Percentiles rank a stretch among this genome's conserved stretches.
Conservation (phyloP, 2,329 filamentous ascomycete species). For the Dothistroma pini region DNA sequence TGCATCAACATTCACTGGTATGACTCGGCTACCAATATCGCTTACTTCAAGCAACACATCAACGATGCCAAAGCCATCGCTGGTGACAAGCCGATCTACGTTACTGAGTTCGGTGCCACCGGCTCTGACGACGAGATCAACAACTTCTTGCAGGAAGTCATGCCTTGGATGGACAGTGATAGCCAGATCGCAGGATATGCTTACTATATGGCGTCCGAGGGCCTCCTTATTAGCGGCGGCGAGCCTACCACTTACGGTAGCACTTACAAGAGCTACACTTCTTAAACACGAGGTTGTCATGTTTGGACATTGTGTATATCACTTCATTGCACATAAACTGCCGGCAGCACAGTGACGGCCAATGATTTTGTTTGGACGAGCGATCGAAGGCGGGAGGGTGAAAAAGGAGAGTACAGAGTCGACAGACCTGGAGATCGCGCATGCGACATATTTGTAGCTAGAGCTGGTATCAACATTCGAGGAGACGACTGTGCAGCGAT, state of each 20-base stretch:
- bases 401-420: background rate
- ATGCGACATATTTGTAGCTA: too few relatives aligned
- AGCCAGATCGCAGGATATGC: slow-evolving; percentile 41
- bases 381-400: background rate
- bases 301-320: background rate
- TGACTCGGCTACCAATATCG: slow-evolving; percentile 44
- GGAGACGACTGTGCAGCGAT: too few relatives aligned
- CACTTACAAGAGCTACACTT: slow-evolving; percentile 29
- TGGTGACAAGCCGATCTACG: slow-evolving; percentile 49
- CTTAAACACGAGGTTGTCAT: background rate
- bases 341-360: background rate
- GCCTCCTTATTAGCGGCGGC: slow-evolving; percentile 34
- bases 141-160: slow-evolving; percentile 50
- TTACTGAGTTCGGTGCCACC: slow-evolving; percentile 61
- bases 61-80: slow-evolving; percentile 38
- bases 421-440: slow-evolving; percentile 1
- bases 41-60: slow-evolving; percentile 56
- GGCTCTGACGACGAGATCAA: slow-evolving; percentile 42
- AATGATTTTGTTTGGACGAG: background rate
- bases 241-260: slow-evolving; percentile 30
- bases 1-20: slow-evolving; percentile 66
- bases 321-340: background rate
- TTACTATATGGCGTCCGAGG: slow-evolving; percentile 38
- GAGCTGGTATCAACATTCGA: too few relatives aligned
- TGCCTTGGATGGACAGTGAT: slow-evolving; percentile 44